Base-by-base conservation (phyloP, 2,329 filamentous ascomycete genomes). In the Neopestalotiopsis clavispora region DNA sequence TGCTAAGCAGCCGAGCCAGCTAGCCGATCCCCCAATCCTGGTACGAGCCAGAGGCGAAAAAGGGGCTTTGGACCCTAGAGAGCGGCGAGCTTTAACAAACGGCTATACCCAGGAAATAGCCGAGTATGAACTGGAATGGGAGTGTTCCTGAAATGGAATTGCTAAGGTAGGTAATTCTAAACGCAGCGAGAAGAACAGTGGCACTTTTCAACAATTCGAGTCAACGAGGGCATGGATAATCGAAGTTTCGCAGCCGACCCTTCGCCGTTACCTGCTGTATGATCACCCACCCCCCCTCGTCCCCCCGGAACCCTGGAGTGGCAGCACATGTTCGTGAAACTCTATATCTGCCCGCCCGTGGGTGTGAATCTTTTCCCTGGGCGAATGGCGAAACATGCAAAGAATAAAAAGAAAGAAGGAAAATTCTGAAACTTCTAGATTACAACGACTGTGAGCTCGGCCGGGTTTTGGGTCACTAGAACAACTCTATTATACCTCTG, bases 361-460 rank as follows among this genome's bases (percentile, higher is more conserved):
- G 34, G 34, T 38, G 34, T 10, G 34, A 28, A 28, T 28, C 23
- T 28, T 28, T 10, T 38, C 2, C 10, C 10, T 38, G 34, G 34
- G 34, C 10, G 23, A 28, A 28, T 38, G 6, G 34, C 34, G 34
- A 38, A 38, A 38, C 34, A 38, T 38, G 34, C 34, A 38, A 38
- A 38, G 34, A 38, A 38, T 38, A 38, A 38, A 28, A 38, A 38
- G 34, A 38, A 38, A 38, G 34, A 38, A 38, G 10, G 34, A 38
- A 52, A 52, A 52, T 52, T 52, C 45, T 52, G 45, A 52, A 52
- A 52, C 45, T 52, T 52, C n/a, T 52, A 52, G 45, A 52, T 52
- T 52, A 20, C 45, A 52, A 52, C 17, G 45, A 23, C 45, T 17
- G 45, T 52, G 45, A 52, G n/a, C 45, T 20, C 45, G 45, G 45